Percentiles rank a stretch among this genome's conserved stretches.
phyloP scores from a whole-genome alignment of 2,329 filamentous ascomycete genomes.

The Aspergillus piperis region DNA sequence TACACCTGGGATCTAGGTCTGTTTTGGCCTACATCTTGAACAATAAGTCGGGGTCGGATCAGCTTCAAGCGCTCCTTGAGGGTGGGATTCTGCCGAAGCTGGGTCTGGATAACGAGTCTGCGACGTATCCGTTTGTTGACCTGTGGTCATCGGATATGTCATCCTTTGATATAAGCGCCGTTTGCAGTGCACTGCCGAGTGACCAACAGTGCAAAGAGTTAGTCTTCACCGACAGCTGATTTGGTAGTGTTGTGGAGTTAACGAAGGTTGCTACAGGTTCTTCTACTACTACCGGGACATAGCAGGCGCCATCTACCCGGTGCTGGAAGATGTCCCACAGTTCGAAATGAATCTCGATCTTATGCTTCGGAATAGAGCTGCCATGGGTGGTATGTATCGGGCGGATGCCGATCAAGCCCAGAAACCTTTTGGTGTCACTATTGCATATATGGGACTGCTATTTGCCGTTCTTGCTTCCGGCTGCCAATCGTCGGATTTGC shows the following conservation, averaged over 20 bases:
- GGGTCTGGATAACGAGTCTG: constrained; percentile 64
- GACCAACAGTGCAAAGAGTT: constrained; percentile 59
- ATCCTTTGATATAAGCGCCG: constrained; percentile 57
- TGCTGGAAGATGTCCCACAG: constrained; percentile 56
- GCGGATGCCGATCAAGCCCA: constrained; percentile 53
- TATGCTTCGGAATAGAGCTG: constrained; percentile 55
- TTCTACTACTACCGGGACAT: constrained; percentile 61
- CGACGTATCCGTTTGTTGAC: constrained; percentile 66
- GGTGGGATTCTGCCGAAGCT: constrained; percentile 64
- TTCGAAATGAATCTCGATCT: constrained; percentile 58
- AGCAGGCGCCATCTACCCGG: constrained; percentile 62
- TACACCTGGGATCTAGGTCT: constrained; percentile 63
- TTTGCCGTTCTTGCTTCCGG: constrained; percentile 66
- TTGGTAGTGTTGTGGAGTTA: constrained; percentile 14
- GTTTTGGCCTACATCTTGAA: constrained; percentile 62
- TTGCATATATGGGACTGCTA: constrained; percentile 61
- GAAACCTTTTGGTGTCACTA: constrained; percentile 57
- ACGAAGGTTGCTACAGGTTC: constrained; percentile 40
- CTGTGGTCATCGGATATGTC: constrained; percentile 65
- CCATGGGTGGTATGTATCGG: constrained; percentile 45
- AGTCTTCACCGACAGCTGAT: constrained; percentile 21
- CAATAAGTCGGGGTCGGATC: constrained; percentile 52
- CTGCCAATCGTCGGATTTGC: constrained; percentile 60
- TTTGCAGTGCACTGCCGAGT: constrained; percentile 60
- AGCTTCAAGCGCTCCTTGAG: constrained; percentile 58